Base-by-base conservation (phyloP, 768 basidiomycete species). In the Pholiota microspora region DNA sequence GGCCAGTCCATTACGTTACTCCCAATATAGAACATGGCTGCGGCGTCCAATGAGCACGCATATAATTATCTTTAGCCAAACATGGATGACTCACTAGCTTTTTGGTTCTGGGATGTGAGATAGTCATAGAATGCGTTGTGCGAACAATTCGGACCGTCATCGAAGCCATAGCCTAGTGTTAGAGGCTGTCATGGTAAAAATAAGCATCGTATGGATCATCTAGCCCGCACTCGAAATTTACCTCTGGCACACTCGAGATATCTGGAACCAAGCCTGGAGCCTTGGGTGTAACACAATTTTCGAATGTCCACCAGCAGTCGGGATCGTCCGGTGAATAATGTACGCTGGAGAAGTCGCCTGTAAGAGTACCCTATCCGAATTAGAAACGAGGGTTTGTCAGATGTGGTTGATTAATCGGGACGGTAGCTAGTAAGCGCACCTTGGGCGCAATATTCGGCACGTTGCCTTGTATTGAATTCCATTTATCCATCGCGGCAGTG, bases 111-210 rank as follows among this genome's bases (percentile, higher is more conserved):
- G 8, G 69, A 63, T 0, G 61, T 40, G 27, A 86, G 73, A 57
- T 65, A 86, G 54, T 84, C 73, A 44, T 86, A 86, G 57, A 85
- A 86, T 3, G 70, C 73, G 49, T 85, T 85, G 58, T 86, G 84
- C 4, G 80, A 77, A 60, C 84, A 86, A 59, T 82, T 83, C 3
- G 84, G 84, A 1, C 84, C 84, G 56, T 86, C 84, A 56, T 86
- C 84, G 54, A 85, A 85, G 1, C 76, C 81, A 47, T 81, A 85
- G 2, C 82, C 84, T 13, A 84, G 67, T 3, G 83, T 82, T 8
- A 66, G 62, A 31, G 84, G 83, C 81, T 82, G 54, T 8, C 7
- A 38, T 28, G n/a, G 27, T 18, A 49, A 45, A 32, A 9, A 9
- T 40, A 31, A 28, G 7, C 12, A 36, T 44, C 31, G 18, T 7